Evolutionary conservation across 2,329 filamentous ascomycete genomes (phyloP).

Genomic region (Lasiodiplodia theobromae): DNA sequence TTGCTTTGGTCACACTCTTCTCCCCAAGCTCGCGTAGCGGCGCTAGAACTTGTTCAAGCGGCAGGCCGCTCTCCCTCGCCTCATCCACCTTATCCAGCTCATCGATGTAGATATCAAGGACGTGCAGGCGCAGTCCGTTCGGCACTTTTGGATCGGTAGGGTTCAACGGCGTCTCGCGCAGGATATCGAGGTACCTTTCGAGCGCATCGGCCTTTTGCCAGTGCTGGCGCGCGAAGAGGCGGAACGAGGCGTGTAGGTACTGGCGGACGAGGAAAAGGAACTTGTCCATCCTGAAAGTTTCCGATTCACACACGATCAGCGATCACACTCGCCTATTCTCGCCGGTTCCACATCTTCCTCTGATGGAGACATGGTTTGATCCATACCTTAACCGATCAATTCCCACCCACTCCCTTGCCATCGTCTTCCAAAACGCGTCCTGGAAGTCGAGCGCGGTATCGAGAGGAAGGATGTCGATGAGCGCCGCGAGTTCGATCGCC

Average conservation of each 20-base stretch:
- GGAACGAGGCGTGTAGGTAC: slow-evolving; percentile 76
- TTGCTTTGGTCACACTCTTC: slow-evolving; percentile 71
- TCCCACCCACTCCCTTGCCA: slow-evolving; percentile 58
- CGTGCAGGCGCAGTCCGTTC: slow-evolving; percentile 84
- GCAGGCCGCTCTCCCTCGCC: slow-evolving; percentile 45
- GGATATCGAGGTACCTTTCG: slow-evolving; percentile 54
- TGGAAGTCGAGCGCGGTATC: slow-evolving; percentile 52
- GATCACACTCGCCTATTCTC: background rate
- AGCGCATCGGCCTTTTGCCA: slow-evolving; percentile 49
- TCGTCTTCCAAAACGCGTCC: slow-evolving; percentile 60
- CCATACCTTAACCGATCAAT: slow-evolving; percentile 55
- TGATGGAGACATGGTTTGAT: background rate
- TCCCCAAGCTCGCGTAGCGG: slow-evolving; percentile 64
- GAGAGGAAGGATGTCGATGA: slow-evolving; percentile 67
- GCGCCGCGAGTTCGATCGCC: slow-evolving; percentile 75
- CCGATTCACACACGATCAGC: background rate
- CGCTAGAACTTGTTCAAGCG: slow-evolving; percentile 59
- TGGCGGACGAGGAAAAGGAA: slow-evolving; percentile 85
- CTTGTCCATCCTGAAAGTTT: slow-evolving; percentile 75
- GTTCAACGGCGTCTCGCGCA: slow-evolving; percentile 57
- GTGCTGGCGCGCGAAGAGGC: slow-evolving; percentile 51
- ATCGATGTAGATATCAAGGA: slow-evolving; percentile 90
- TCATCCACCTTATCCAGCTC: slow-evolving; percentile 78
- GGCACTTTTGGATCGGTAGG: slow-evolving; percentile 67
- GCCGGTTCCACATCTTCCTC: background rate